Conservation (phyloP, 257 asterid genomes). For the Eucommia ulmoides region DNA sequence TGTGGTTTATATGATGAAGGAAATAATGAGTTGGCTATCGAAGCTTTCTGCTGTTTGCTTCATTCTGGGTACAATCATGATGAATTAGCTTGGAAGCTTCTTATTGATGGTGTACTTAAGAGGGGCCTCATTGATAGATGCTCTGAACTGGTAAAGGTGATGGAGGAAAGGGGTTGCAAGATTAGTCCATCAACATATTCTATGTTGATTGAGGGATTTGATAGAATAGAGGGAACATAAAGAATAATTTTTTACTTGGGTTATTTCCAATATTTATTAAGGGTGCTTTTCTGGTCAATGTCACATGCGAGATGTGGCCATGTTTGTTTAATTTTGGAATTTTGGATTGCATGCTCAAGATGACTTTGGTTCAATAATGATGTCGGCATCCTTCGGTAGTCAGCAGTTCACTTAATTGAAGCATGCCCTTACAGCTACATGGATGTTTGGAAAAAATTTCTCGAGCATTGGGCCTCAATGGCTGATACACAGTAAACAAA, state of each 20-base stretch:
- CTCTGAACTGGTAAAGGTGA: constrained; percentile 38
- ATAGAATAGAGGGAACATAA: constrained; percentile 12
- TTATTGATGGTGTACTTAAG: constrained; percentile 58
- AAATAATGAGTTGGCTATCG: constrained; percentile 33
- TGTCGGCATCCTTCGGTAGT: too few relatives aligned
- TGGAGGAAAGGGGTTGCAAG: constrained; percentile 46
- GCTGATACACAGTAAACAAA: too few relatives aligned
- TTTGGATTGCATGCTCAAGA: too few relatives aligned
- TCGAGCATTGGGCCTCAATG: too few relatives aligned
- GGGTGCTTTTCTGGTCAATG: background rate
- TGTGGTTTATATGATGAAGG: constrained; percentile 55
- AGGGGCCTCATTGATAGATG: constrained; percentile 35
- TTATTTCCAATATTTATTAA: too few relatives aligned
- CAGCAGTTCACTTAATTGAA: too few relatives aligned
- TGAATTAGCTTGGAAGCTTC: constrained; percentile 66
- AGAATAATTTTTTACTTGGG: too few relatives aligned
- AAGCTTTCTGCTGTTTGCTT: constrained; percentile 35
- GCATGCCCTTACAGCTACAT: too few relatives aligned
- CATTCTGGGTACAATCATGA: constrained; percentile 55
- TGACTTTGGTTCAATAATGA: too few relatives aligned
- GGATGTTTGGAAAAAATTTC: too few relatives aligned
- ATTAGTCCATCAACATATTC: constrained; percentile 42
- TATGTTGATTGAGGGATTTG: constrained; percentile 44
- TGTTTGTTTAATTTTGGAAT: too few relatives aligned
- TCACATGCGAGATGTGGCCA: too few relatives aligned